These are phyloP conservation scores for Clarireedia monteithiana DNA, from an alignment of 2,329 filamentous ascomycete genomes.

Conservation along the genomic window DNA sequence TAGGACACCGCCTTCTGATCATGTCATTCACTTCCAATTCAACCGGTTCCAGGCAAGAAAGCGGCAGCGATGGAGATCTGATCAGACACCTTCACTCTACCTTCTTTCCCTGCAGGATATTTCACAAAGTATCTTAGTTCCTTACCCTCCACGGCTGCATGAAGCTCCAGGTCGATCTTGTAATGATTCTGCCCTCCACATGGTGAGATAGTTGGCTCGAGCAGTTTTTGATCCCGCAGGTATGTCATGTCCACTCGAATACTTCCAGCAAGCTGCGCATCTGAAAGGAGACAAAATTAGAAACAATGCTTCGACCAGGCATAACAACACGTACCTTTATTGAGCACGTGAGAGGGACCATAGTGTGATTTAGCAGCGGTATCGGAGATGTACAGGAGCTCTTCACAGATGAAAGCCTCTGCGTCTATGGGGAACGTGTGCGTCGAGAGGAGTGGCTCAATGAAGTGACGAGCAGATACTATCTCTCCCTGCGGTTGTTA, in stretches of 20 bases:
- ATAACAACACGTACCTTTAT: slow-evolving; percentile 8
- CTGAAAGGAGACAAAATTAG: not conserved
- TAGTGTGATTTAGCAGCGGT: slow-evolving; percentile 8
- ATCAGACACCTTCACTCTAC: not conserved
- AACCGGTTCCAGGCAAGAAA: slow-evolving; percentile 10
- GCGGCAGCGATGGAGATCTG: slow-evolving; percentile 17
- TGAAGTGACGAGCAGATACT: not conserved
- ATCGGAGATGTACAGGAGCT: slow-evolving; percentile 15
- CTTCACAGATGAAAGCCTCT: slow-evolving; percentile 12
- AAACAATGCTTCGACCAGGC: not conserved
- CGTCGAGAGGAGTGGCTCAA: not conserved
- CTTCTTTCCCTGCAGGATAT: slow-evolving; percentile 3
- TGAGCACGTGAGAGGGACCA: slow-evolving; percentile 1
- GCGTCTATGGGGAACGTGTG: slow-evolving; percentile 8
- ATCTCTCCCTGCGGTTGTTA: not conserved
- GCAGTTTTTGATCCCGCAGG: slow-evolving; percentile 6
- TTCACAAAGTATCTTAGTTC: slow-evolving; percentile 13
- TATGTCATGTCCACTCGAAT: slow-evolving; percentile 15
- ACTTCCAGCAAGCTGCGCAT: slow-evolving; percentile 10
- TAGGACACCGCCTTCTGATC: not conserved
- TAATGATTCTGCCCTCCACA: slow-evolving; percentile 5
- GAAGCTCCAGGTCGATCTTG: slow-evolving; percentile 13
- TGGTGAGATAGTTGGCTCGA: not conserved
- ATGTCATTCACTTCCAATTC: not conserved
- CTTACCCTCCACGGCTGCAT: slow-evolving; percentile 12